Evolutionary conservation across 768 basidiomycete genomes (phyloP).

Genomic region (Mycena floridula): DNA sequence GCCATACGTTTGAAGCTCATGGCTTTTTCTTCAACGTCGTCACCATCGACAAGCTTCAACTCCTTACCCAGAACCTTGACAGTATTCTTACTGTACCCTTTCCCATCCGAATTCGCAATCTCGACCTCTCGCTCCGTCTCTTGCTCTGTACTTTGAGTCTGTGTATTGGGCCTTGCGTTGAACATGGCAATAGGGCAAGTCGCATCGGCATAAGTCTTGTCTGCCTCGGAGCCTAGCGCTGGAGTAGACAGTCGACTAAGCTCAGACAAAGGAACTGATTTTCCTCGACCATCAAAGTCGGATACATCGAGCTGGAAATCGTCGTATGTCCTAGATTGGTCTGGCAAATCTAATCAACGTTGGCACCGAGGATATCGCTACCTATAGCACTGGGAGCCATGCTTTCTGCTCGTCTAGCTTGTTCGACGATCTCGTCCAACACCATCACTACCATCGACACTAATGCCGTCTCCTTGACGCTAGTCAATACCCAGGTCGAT

Average conservation of each 20-base stretch:
- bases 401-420: slow-evolving; percentile 62
- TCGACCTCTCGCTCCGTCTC: slow-evolving; percentile 34
- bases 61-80: slow-evolving; percentile 74
- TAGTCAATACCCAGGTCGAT: slow-evolving; percentile 76
- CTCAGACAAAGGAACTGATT: slow-evolving; percentile 45
- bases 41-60: slow-evolving; percentile 45
- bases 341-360: slow-evolving; percentile 57
- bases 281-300: slow-evolving; percentile 36
- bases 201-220: slow-evolving; percentile 62
- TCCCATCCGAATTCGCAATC: slow-evolving; percentile 44
- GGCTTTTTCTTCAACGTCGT: slow-evolving; percentile 46
- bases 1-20: slow-evolving; percentile 78
- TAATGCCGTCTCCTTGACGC: slow-evolving; percentile 61
- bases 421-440: slow-evolving; percentile 76
- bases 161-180: slow-evolving; percentile 53
- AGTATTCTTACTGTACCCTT: slow-evolving; percentile 86
- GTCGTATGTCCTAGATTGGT: slow-evolving; percentile 48
- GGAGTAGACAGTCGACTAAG: slow-evolving; percentile 69
- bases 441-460: slow-evolving; percentile 58
- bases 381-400: slow-evolving; percentile 57
- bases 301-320: slow-evolving; percentile 72
- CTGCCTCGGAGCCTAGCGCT: slow-evolving; percentile 54
- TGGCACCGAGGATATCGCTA: slow-evolving; percentile 51
- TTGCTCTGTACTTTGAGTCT: slow-evolving; percentile 35
- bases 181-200: slow-evolving; percentile 79